Evolutionary conservation across 305 asterid species (phyloP), one percentile per base, ranked within the genome.

Genomic region (Ilex paraguariensis): DNA sequence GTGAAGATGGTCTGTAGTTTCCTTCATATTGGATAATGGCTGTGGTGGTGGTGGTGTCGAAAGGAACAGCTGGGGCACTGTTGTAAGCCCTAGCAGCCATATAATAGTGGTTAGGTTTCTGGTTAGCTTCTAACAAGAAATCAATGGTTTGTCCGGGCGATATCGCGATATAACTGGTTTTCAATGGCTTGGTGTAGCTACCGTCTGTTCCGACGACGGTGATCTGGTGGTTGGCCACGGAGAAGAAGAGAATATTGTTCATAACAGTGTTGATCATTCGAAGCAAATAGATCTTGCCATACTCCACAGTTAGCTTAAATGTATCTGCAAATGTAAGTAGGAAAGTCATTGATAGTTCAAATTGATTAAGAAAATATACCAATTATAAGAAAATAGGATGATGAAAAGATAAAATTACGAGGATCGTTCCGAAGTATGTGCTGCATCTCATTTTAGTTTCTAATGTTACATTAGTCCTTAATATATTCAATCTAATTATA

Each of bases 71-170:
- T 7, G 3, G 0, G 17, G 67, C 76, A 31, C 54, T 75, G 0
- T 67, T 66, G 40, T 86, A 88, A 0, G 91, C 74, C 1, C 54
- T 60, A 6, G 87, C 85, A 28, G 91, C 93, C 84, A 91, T 88
- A 77, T 81, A 86, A 59, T 88, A 86, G 0, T 28, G 57, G 3
- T 1, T 63, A 2, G 66, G 74, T 15, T 31, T 3, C 59, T 72
- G 85, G 61, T 81, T 54, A 21, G 97, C 75, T 0, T 42, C 60
- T 2, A 91, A 66, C 11, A 91, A 77, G 67, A 81, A 75, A 21
- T 91, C 95, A 67, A 82, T 59, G 7, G 88, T 79, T 55, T 86
- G 95, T 15, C 92, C 96, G 0, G 90, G 92, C 21, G 62, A 60
- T 36, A 74, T 71, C 13, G 71, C 42, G 1, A 78, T 42, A 14